Percentiles rank a stretch among this genome's conserved stretches.
phyloP scores from a whole-genome alignment of 306 rosid species.

The Cucumis hystrix region DNA sequence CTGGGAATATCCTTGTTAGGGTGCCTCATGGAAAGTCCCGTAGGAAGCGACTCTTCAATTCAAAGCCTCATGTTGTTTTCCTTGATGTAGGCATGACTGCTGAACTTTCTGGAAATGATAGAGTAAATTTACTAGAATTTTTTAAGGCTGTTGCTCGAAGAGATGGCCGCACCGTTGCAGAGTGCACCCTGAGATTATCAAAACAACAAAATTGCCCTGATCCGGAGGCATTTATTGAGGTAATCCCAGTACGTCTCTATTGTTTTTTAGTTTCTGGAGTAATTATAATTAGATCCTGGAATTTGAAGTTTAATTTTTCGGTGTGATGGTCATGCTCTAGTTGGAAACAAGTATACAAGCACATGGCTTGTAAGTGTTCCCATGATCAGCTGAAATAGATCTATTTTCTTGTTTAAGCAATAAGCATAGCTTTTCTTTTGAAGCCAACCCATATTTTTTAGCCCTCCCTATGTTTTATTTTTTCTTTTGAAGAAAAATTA shows the following conservation, averaged over 20 bases:
- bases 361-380: background rate
- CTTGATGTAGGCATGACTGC: slow-evolving; percentile 99
- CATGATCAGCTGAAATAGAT: background rate
- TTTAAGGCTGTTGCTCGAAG: slow-evolving; percentile 91
- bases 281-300: background rate
- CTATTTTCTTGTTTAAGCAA: background rate
- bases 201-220: slow-evolving; percentile 93
- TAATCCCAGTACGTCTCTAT: slow-evolving; percentile 10
- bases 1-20: slow-evolving; percentile 97
- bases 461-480: background rate
- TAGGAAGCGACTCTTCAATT: slow-evolving; percentile 64
- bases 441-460: background rate
- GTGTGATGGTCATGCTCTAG: background rate
- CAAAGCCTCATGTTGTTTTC: slow-evolving; percentile 95
- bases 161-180: slow-evolving; percentile 93
- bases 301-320: background rate
- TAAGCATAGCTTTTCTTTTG: background rate
- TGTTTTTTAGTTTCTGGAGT: background rate
- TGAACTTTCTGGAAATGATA: slow-evolving; percentile 78
- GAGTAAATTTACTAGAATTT: slow-evolving; percentile 76
- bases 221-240: slow-evolving; percentile 91
- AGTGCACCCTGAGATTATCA: slow-evolving; percentile 59
- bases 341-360: background rate
- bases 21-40: slow-evolving; percentile 47
- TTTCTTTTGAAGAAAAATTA: too few relatives aligned